phyloP scores from a whole-genome alignment of 2,329 filamentous ascomycete species.

The Grosmannia clavigera region DNA sequence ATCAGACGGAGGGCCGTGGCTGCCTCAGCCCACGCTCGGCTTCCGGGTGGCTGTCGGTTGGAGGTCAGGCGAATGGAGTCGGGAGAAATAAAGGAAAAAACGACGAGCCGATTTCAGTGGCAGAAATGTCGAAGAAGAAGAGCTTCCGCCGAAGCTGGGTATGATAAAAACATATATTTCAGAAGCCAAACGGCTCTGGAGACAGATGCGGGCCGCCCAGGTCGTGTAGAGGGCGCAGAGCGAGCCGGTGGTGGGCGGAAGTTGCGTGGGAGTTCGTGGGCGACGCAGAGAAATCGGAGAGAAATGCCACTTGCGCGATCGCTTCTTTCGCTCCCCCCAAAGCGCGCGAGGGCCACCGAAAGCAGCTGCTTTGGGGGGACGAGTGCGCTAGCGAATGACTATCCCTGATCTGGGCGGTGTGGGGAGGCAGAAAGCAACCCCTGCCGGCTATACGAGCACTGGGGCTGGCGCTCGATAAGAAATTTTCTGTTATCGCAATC shows the following conservation, averaged over 20 bases:
- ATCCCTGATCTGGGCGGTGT: conserved; percentile 1
- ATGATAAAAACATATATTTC: background rate
- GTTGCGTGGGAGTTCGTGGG: conserved; percentile 2
- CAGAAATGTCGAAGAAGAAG: background rate
- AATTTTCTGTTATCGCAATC: background rate
- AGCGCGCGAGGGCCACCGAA: too few relatives aligned
- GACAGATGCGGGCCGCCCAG: background rate
- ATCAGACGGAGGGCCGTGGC: background rate
- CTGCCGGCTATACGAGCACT: background rate
- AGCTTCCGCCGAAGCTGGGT: background rate
- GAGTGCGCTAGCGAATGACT: conserved; percentile 1
- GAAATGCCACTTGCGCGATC: conserved; percentile 10
- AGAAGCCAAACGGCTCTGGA: background rate
- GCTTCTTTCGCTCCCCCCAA: conserved; percentile 3
- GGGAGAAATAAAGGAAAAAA: background rate
- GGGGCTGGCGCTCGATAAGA: background rate
- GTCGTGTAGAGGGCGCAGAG: background rate
- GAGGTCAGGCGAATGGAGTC: background rate
- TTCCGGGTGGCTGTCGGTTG: background rate
- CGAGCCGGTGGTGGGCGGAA: background rate
- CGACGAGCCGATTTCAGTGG: background rate
- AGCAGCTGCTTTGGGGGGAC: conserved; percentile 3
- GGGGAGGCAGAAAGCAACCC: background rate
- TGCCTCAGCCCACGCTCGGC: background rate
- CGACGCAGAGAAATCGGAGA: conserved; percentile 8